Evolutionary conservation across 1,284 basidiomycete species (phyloP), one percentile per base, ranked within the genome.

Genomic region (Cryptococcus sp.): DNA sequence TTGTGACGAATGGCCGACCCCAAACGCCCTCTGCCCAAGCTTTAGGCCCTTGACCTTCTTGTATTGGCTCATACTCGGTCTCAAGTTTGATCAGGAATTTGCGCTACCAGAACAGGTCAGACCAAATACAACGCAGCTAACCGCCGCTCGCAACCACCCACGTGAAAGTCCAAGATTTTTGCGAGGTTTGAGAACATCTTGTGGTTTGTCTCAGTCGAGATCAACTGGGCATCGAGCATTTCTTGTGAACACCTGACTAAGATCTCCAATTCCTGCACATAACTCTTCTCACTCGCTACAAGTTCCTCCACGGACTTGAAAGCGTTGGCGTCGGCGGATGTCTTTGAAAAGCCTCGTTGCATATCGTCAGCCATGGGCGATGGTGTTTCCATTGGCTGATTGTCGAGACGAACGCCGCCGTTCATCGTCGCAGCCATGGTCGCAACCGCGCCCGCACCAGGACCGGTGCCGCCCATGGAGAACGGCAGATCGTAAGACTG

Each of bases 261-360:
- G 70, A 94, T 88, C 78, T 99, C 96, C 57, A 99, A 82, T 80
- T 99, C 95, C 78, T 95, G 91, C 17, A 99, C 95, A 78, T 95
- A 99, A 81, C 96, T 97, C 54, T 95, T 87, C 78, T 99, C 96
- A 19, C 67, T 70, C 49, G 61, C 60, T n/a, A 79, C 73, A 19
- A 78, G 61, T 67, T 79, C 76, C 54, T 78, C 71, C 43, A 79
- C 75, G 4, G 69, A 66, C 57, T 78, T 78, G 64, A 70, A 74
- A 6, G 75, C 71, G 53, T 75, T 75, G 42, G 63, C 67, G 43
- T 71, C 71, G 5, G 61, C 59, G 7, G 64, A 61, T 6, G 66
- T 62, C 35, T 63, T 66, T 19, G 61, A 61, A 40, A 57, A 30
- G 3, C 57, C 63, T 30, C 66, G 57, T 27, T 58, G 50, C 65